These are phyloP conservation scores for Fusarium praegraminearum DNA, from an alignment of 2,329 filamentous ascomycete species.

Conservation along the genomic window DNA sequence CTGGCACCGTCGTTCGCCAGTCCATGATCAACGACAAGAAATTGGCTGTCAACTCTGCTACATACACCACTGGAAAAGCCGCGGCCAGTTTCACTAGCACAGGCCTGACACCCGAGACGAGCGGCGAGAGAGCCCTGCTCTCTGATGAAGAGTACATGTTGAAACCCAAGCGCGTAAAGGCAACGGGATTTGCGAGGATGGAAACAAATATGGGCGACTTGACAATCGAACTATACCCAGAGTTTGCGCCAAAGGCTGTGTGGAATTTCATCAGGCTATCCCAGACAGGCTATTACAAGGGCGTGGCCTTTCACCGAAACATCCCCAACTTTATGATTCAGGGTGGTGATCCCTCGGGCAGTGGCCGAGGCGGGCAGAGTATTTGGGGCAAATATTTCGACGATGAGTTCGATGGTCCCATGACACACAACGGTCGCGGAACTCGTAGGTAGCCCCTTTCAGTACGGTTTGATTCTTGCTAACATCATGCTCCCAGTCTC, in stretches of 20 bases:
- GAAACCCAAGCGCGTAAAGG: slow-evolving; percentile 87
- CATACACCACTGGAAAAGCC: slow-evolving; percentile 89
- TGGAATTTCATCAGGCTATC: slow-evolving; percentile 96
- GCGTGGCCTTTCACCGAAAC: slow-evolving; percentile 89
- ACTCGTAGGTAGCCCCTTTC: slow-evolving; percentile 56
- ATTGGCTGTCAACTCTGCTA: slow-evolving; percentile 83
- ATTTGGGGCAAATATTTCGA: slow-evolving; percentile 95
- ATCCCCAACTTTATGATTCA: slow-evolving; percentile 99
- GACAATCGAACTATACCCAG: slow-evolving; percentile 89
- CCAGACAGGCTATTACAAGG: slow-evolving; percentile 89
- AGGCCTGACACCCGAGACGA: slow-evolving; percentile 91
- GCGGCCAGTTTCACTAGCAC: slow-evolving; percentile 97
- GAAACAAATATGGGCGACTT: slow-evolving; percentile 87
- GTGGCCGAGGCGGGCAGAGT: slow-evolving; percentile 87
- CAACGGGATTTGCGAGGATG: slow-evolving; percentile 91
- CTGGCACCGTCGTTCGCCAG: slow-evolving; percentile 48
- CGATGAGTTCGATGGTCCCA: slow-evolving; percentile 91
- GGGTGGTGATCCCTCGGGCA: slow-evolving; percentile 93
- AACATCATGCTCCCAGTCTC: slow-evolving; percentile 58
- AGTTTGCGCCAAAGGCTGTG: slow-evolving; percentile 90
- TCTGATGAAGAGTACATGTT: slow-evolving; percentile 98
- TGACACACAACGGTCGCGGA: slow-evolving; percentile 85
- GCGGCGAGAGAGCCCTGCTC: slow-evolving; percentile 84
- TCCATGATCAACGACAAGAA: slow-evolving; percentile 66
- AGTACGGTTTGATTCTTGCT: not conserved